Conservation (phyloP, 2,329 filamentous ascomycete genomes). For the Colletotrichum filicis region DNA sequence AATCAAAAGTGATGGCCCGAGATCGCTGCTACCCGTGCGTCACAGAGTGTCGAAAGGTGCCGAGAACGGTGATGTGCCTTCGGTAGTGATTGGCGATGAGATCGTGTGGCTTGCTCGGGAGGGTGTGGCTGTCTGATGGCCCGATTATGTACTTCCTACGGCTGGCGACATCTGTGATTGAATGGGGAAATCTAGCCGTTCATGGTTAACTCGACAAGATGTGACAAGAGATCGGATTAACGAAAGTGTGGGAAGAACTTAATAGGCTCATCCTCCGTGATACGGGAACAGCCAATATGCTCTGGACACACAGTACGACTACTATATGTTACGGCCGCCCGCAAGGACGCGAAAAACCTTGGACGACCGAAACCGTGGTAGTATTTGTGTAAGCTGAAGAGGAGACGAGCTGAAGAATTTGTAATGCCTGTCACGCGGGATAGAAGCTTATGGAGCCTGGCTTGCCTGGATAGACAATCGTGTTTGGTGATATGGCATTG, state of each 20-base stretch:
- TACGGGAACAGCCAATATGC: neutral
- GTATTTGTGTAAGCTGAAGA: neutral
- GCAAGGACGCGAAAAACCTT: conserved; percentile 10
- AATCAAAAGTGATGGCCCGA: neutral
- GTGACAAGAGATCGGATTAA: neutral
- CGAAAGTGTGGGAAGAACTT: neutral
- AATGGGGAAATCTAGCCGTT: neutral
- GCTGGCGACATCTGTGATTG: neutral
- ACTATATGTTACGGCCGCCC: neutral
- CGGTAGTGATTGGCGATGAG: neutral
- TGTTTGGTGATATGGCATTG: neutral
- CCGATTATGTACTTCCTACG: neutral
- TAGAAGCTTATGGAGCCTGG: neutral
- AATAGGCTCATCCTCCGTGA: neutral
- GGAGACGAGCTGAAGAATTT: neutral
- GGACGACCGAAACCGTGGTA: neutral
- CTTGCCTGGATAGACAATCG: neutral
- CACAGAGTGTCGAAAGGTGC: neutral
- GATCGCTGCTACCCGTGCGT: neutral
- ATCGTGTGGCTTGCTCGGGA: neutral
- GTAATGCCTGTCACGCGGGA: neutral
- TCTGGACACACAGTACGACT: neutral
- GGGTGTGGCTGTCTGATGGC: neutral
- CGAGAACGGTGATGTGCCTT: neutral
- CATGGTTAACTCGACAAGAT: neutral